Evolutionary conservation across 2,329 filamentous ascomycete species (phyloP), one percentile per base, ranked within the genome.

Genomic region (Aureobasidium sp.): DNA sequence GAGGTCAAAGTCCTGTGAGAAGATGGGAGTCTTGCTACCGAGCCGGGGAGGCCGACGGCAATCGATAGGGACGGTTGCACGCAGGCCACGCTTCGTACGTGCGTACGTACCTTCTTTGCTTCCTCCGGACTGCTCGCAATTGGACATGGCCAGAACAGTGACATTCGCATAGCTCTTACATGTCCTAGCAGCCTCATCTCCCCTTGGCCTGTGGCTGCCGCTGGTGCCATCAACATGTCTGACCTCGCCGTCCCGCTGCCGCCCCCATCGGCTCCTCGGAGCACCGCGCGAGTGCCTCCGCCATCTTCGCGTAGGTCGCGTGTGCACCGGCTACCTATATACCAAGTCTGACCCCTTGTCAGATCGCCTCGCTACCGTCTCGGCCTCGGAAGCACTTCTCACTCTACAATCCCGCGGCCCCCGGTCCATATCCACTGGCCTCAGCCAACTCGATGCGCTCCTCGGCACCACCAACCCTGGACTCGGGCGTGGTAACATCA

Each of bases 301-400:
- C 69, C 71, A 22, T 72, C 73, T 37, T 71, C 74, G 35, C 76
- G 76, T 77, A 70, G 49, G 73, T 69, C 35, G 27, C 44, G 44
- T 33, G 24, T 39, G 15, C 14, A 19, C 33, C 31, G n/a, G 40
- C 14, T 27, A 15, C 12, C 31, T 24, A 19, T 19, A 44, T 42
- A 39, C 31, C 24, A n/a, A 58, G 29, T 58, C 39, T 47, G 37
- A 50, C 37, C 45, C 27, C 44, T 24, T 49, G 33, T 31, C 67
- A 91, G 88, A 92, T 76, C 85, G 89, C 57, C 78, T 93, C 59
- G 87, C 90, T 39, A 90, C 90, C 1, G 80, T 92, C 53, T 90
- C 88, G 19, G 90, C 89, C 33, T 88, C 88, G 1, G 82, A 90
- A 69, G 88, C 85, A 8, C 77, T 92, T 48, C 79, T 86, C 63